A percentile compares a stretch with the other conserved stretches of the same genome.
These are phyloP conservation scores for Acanthamoeba lugdunensis DNA, from an alignment of 208 protist species.

Conservation along the genomic window DNA sequence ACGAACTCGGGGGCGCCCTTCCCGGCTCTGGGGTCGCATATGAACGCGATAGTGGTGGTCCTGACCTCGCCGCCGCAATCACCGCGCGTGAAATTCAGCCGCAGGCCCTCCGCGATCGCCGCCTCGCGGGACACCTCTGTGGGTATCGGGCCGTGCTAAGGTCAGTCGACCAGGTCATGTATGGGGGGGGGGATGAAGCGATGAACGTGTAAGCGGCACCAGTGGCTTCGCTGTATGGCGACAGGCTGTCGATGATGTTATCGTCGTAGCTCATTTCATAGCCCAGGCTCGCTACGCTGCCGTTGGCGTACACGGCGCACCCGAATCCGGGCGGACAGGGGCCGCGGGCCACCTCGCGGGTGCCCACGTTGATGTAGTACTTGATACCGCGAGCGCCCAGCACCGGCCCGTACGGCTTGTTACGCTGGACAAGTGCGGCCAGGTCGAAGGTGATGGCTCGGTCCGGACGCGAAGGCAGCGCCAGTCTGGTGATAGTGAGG, in stretches of 20 bases:
- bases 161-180: neutral
- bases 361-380: slow-evolving; percentile 68
- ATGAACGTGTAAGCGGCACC: neutral
- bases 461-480: neutral
- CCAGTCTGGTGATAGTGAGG: neutral
- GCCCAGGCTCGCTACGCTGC: slow-evolving; percentile 27
- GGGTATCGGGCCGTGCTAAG: too few relatives aligned
- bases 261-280: slow-evolving; percentile 54
- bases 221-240: neutral
- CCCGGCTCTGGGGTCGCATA: slow-evolving; percentile 29
- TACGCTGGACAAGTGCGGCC: neutral
- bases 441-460: slow-evolving; percentile 36
- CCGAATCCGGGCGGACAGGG: slow-evolving; percentile 47
- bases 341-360: neutral
- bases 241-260: neutral
- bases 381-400: neutral
- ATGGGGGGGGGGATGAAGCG: neutral
- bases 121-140: slow-evolving; percentile 10
- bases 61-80: neutral
- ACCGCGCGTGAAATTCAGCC: slow-evolving; percentile 38
- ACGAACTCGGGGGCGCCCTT: slow-evolving; percentile 45
- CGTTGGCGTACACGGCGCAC: slow-evolving; percentile 29
- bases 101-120: neutral
- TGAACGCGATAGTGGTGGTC: slow-evolving; percentile 37
- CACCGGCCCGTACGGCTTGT: slow-evolving; percentile 57